phyloP scores from a whole-genome alignment of 495 filamentous ascomycete species.

The Hyaloscypha finlandica region DNA sequence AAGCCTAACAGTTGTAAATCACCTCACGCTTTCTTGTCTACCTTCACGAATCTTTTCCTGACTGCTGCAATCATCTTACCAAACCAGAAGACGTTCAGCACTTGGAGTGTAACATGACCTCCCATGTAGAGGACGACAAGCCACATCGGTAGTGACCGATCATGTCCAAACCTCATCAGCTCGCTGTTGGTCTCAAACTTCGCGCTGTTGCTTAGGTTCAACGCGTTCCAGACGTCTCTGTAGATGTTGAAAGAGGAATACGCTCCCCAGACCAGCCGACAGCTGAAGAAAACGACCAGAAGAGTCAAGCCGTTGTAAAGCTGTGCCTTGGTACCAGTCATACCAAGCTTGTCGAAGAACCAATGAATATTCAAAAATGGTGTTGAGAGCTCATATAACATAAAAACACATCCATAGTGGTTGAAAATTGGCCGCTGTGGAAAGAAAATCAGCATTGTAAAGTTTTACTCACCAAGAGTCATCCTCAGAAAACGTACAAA shows the following conservation, averaged over 20 bases:
- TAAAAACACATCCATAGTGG: conserved; percentile 86
- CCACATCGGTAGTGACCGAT: conserved; percentile 69
- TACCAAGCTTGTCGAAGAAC: conserved; percentile 96
- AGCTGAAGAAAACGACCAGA: conserved; percentile 77
- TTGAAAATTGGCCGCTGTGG: conserved; percentile 85
- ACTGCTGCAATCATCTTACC: conserved; percentile 94
- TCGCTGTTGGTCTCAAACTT: conserved; percentile 35
- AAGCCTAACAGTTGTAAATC: neutral
- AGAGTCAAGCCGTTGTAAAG: conserved; percentile 83
- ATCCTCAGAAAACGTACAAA: conserved; percentile 66
- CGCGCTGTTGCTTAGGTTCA: conserved; percentile 38
- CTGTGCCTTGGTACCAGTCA: conserved; percentile 80
- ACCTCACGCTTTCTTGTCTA: conserved; percentile 14
- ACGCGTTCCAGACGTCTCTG: conserved; percentile 71
- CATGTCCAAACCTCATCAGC: conserved; percentile 45
- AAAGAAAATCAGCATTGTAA: conserved; percentile 5
- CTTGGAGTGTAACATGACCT: conserved; percentile 78
- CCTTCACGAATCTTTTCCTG: conserved; percentile 69
- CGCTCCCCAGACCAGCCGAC: conserved; percentile 87
- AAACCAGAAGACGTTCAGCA: conserved; percentile 94
- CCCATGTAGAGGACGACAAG: conserved; percentile 71
- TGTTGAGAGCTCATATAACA: conserved; percentile 94
- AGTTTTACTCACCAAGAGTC: conserved; percentile 10
- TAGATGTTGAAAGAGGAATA: conserved; percentile 79
- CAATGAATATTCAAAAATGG: conserved; percentile 97